Evolutionary conservation across 345 rosid species (phyloP).

Genomic region (Gossypium ekmanianum): DNA sequence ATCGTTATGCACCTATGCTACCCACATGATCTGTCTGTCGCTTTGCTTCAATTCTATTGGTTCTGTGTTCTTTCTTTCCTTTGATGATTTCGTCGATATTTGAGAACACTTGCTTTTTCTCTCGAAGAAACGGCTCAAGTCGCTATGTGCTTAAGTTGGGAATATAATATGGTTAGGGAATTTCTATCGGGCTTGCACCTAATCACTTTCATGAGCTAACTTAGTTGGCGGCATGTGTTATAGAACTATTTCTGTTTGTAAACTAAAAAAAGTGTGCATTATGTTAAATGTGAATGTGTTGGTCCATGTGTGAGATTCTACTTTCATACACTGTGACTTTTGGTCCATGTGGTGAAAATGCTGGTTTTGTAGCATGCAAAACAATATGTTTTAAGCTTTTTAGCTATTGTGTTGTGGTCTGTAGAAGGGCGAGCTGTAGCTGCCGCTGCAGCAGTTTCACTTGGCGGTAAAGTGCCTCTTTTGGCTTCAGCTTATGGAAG

Average conservation of each 20-base stretch:
- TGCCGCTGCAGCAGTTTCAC: constrained; percentile 63
- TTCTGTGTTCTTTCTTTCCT: background rate
- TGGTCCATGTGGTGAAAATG: background rate
- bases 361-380: background rate
- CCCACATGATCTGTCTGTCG: background rate
- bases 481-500: constrained; percentile 47
- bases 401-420: constrained; percentile 2
- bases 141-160: background rate
- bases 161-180: background rate
- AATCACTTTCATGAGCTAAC: background rate
- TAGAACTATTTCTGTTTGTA: background rate
- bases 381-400: background rate
- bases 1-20: background rate
- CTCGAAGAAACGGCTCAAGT: background rate
- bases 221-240: background rate
- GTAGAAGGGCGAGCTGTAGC: constrained; percentile 69
- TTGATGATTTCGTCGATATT: background rate
- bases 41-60: background rate
- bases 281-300: background rate
- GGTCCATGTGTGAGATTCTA: background rate
- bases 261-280: background rate
- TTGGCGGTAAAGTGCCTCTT: constrained; percentile 46
- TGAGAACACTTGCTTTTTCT: background rate
- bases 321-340: background rate
- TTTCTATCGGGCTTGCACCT: background rate